A percentile compares a stretch with the other conserved stretches of the same genome.
Evolutionary conservation across 208 protist genomes (phyloP).

Genomic region (Leishmania tropica): DNA sequence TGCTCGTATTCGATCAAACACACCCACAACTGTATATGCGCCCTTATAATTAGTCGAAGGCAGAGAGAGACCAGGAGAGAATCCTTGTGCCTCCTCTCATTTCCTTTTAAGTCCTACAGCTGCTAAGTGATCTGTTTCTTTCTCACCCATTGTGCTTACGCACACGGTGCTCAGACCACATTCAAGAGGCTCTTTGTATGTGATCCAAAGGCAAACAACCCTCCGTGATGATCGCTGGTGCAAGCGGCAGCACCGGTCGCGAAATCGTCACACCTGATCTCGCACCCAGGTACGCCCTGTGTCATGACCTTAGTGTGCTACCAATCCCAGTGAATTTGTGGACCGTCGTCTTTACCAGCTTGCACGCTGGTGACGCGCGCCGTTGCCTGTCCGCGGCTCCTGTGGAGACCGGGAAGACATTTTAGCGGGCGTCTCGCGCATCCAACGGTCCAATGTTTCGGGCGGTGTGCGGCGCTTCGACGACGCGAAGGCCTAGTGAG

Average conservation of each 20-base stretch:
- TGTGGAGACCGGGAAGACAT: constrained; percentile 63
- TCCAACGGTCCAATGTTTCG: constrained; percentile 45
- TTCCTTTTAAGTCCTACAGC: background rate
- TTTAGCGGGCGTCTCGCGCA: constrained; percentile 45
- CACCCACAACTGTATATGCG: background rate
- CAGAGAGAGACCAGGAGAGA: background rate
- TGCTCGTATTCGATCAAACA: background rate
- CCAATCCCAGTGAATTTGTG: constrained; percentile 57
- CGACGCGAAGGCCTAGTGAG: constrained; percentile 27
- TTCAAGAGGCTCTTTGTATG: background rate
- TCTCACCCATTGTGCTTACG: background rate
- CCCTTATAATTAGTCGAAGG: background rate
- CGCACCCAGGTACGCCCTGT: constrained; percentile 58
- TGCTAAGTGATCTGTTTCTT: background rate
- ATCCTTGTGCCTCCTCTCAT: background rate
- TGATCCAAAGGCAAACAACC: constrained; percentile 47
- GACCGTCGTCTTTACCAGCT: constrained; percentile 43
- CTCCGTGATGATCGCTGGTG: constrained; percentile 66
- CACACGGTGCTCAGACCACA: background rate
- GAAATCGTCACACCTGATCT: constrained; percentile 65
- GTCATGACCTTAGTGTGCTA: constrained; percentile 64
- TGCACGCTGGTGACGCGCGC: constrained; percentile 53
- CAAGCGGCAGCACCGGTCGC: constrained; percentile 55
- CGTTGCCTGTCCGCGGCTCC: constrained; percentile 62
- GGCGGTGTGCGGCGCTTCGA: constrained; percentile 46